A percentile compares a stretch with the other conserved stretches of the same genome.
phyloP scores from a whole-genome alignment of 139 green algal species.

The Cymbomonas tetramitiformis region DNA sequence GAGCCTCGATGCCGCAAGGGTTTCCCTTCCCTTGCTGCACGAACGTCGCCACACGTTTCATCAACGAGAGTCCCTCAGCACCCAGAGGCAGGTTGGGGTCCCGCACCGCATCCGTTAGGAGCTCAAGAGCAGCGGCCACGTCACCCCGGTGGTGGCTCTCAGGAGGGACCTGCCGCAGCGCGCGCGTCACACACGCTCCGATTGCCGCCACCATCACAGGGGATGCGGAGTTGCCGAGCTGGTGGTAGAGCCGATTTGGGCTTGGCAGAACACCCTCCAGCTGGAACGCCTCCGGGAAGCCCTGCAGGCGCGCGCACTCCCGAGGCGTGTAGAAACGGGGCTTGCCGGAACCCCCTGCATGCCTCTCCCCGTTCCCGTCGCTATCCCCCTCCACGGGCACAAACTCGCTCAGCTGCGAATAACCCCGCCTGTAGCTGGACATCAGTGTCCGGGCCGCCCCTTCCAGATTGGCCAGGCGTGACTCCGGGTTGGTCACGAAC shows the following conservation, averaged over 20 bases:
- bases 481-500: no score
- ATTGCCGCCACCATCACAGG: constrained; percentile 1
- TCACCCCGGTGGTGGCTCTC: no score
- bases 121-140: no score
- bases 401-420: background rate
- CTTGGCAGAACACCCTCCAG: background rate
- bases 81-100: no score
- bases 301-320: constrained; percentile 2
- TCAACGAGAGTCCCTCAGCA: no score
- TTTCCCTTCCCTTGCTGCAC: no score
- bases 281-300: constrained; percentile 9
- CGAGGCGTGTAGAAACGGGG: constrained; percentile 11
- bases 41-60: no score
- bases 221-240: constrained; percentile 8
- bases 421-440: background rate
- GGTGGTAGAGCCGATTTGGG: constrained; percentile 10
- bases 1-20: no score
- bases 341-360: background rate
- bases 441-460: constrained; percentile 3
- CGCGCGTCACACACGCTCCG: background rate
- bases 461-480: no score
- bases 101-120: no score
- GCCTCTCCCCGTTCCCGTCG: background rate
- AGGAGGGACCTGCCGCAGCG: no score
- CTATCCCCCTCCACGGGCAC: background rate